Conservation (phyloP, 2,329 filamentous ascomycete species). For the Arthrocladium fulminans region DNA sequence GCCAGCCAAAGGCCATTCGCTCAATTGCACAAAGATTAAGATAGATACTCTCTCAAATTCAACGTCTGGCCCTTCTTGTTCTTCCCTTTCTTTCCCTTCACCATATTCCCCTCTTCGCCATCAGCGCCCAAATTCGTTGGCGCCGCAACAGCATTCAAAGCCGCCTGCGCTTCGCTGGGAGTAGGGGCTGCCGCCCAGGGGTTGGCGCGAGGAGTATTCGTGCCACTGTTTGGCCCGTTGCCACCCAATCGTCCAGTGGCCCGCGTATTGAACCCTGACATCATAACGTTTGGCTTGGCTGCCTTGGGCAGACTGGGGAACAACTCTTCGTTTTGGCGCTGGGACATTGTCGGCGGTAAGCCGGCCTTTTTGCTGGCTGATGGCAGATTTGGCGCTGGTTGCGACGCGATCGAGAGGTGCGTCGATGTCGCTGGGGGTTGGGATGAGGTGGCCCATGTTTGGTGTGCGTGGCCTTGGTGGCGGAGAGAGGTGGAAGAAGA, state of each 20-base stretch:
- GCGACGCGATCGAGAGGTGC: conserved; percentile 18
- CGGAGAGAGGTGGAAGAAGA: conserved; percentile 19
- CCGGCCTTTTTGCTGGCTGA: conserved; percentile 11
- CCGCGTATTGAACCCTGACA: conserved; percentile 35
- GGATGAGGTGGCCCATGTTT: conserved; percentile 21
- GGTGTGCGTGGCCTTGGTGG: conserved; percentile 21
- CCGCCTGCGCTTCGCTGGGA: conserved; percentile 17
- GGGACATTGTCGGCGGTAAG: conserved; percentile 15
- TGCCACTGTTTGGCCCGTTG: conserved; percentile 23
- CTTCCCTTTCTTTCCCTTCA: conserved; percentile 29
- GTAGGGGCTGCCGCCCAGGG: conserved; percentile 29
- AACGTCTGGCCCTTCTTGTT: conserved; percentile 35
- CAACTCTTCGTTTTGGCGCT: conserved; percentile 44
- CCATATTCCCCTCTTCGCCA: conserved; percentile 14
- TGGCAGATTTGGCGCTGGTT: conserved; percentile 13
- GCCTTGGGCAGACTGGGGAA: conserved; percentile 79
- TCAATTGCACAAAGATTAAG: too few relatives aligned
- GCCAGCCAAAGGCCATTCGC: too few relatives aligned
- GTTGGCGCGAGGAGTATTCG: conserved; percentile 24
- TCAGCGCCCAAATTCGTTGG: conserved; percentile 12
- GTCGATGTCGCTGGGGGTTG: conserved; percentile 25
- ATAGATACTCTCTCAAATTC: not conserved
- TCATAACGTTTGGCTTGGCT: conserved; percentile 54
- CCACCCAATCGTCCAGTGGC: conserved; percentile 38
- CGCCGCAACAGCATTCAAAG: conserved; percentile 14